Base-by-base conservation (phyloP, 306 rosid species). In the Mucuna pruriens region DNA sequence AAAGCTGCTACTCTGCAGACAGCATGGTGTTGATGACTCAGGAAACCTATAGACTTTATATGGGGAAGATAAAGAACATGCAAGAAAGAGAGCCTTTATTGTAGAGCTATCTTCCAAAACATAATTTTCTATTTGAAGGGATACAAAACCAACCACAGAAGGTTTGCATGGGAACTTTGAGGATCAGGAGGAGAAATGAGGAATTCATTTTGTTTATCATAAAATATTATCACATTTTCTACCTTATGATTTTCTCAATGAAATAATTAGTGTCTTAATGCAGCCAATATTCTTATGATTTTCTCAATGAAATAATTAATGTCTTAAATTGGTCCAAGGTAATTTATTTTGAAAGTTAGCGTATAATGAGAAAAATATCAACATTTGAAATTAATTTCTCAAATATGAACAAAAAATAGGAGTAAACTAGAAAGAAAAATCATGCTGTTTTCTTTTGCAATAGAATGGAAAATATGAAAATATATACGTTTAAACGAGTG, bases 41-140 rank as follows among this genome's bases (percentile, higher is more conserved):
- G 45, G 42, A 3, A 9, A 58, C 26, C 75, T 33, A 23, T 51
- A 23, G 23, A 3, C 44, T 36, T 66, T 40, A 36, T 65, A 31
- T 68, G 3, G 22, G 19, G 71, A 60, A 40, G 45, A 42, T 71
- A 29, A 19, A 74, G 74, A 68, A 44, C 54, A 67, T 75, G 72
- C 63, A 55, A 57, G 77, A 55, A 44, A 54, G 46, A 39, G 33
- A 20, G 15, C 51, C 40, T 42, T 29, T 64, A 39, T 23, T 38
- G 45, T 36, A 38, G 64, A 13, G 17, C 38, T 62, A 62, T 49
- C 45, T 67, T 67, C 13, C 10, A 19, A 38, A 74, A 38, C 7
- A 73, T 67, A 38, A 16, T 69, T 69, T 4, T 71, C 46, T 29
- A 33, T 31, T 29, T 63, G 69, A 62, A 62, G 29, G 61, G 38